phyloP scores from a whole-genome alignment of 495 filamentous ascomycete genomes.

The Letharia lupina region DNA sequence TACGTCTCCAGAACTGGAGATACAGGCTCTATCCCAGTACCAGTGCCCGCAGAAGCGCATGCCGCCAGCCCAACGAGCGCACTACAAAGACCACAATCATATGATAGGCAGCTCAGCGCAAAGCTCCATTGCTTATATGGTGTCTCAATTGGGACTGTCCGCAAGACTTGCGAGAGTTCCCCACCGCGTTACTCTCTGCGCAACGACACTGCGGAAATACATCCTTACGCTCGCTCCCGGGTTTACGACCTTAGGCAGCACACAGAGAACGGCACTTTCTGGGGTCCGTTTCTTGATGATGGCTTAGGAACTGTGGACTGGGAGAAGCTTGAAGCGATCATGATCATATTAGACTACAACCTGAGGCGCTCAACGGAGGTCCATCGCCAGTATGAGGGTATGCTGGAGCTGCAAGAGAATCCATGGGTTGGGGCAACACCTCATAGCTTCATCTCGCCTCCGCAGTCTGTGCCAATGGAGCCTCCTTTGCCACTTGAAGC shows the following conservation, averaged over 20 bases:
- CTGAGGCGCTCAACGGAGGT: slow-evolving; percentile 26
- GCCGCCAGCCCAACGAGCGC: background rate
- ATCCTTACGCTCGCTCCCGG: slow-evolving; percentile 49
- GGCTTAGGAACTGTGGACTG: slow-evolving; percentile 49
- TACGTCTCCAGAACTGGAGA: background rate
- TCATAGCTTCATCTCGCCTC: slow-evolving; percentile 35
- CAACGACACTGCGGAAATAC: slow-evolving; percentile 29
- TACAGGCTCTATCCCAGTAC: background rate
- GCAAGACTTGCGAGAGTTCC: background rate
- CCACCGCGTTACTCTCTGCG: slow-evolving; percentile 16
- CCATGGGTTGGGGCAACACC: slow-evolving; percentile 47
- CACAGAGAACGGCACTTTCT: slow-evolving; percentile 38
- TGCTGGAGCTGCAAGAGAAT: slow-evolving; percentile 24
- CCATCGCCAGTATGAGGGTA: slow-evolving; percentile 11
- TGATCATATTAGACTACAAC: slow-evolving; percentile 52
- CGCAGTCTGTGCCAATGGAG: slow-evolving; percentile 24
- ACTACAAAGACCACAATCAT: background rate
- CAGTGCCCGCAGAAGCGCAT: background rate
- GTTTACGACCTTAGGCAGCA: slow-evolving; percentile 61
- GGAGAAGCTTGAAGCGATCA: slow-evolving; percentile 60
- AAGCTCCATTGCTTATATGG: slow-evolving; percentile 57
- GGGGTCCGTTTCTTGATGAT: slow-evolving; percentile 56
- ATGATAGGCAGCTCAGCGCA: slow-evolving; percentile 46
- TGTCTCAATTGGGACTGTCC: slow-evolving; percentile 33
- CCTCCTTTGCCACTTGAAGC: slow-evolving; percentile 34